Percentiles rank a stretch among this genome's conserved stretches.
These are phyloP conservation scores for Boeremia lycopersici DNA, from an alignment of 2,329 filamentous ascomycete species.

Conservation along the genomic window DNA sequence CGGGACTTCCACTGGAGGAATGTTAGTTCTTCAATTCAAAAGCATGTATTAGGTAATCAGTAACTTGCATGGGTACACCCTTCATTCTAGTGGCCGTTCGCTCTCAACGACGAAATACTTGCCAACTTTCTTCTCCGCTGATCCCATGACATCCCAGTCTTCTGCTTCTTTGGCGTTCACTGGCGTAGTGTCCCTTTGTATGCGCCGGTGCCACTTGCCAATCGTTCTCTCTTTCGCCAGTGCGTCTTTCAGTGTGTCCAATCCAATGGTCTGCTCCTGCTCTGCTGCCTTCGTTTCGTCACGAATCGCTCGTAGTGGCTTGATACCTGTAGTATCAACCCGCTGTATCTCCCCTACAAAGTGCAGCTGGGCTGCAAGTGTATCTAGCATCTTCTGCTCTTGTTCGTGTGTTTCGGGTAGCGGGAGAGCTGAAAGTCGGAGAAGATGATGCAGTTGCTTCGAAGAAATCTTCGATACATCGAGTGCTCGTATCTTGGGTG, in stretches of 20 bases:
- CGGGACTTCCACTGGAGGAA: background rate
- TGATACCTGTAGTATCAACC: conserved; percentile 74
- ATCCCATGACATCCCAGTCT: conserved; percentile 73
- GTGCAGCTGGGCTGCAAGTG: conserved; percentile 79
- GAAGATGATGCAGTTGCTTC: conserved; percentile 77
- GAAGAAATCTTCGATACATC: conserved; percentile 60
- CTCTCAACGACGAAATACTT: conserved; percentile 80
- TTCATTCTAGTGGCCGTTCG: conserved; percentile 49
- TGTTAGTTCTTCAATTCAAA: background rate
- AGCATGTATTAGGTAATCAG: background rate
- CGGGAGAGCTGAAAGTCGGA: conserved; percentile 87
- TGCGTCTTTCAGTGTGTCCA: conserved; percentile 62
- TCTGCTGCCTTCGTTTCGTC: conserved; percentile 72
- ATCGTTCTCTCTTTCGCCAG: conserved; percentile 66
- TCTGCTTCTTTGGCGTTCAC: conserved; percentile 55
- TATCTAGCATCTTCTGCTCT: conserved; percentile 73
- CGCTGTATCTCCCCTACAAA: conserved; percentile 88
- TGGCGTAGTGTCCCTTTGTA: conserved; percentile 55
- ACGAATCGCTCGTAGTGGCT: conserved; percentile 77
- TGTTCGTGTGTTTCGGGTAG: conserved; percentile 67
- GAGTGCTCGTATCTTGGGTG: conserved; percentile 46
- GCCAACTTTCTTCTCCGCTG: conserved; percentile 69
- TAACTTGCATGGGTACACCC: background rate
- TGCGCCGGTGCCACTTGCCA: conserved; percentile 59
- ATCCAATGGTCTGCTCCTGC: conserved; percentile 63